Percentiles rank a stretch among this genome's conserved stretches.
phyloP scores from a whole-genome alignment of 2,329 filamentous ascomycete species.

The Neophaeococcomyces aloes region DNA sequence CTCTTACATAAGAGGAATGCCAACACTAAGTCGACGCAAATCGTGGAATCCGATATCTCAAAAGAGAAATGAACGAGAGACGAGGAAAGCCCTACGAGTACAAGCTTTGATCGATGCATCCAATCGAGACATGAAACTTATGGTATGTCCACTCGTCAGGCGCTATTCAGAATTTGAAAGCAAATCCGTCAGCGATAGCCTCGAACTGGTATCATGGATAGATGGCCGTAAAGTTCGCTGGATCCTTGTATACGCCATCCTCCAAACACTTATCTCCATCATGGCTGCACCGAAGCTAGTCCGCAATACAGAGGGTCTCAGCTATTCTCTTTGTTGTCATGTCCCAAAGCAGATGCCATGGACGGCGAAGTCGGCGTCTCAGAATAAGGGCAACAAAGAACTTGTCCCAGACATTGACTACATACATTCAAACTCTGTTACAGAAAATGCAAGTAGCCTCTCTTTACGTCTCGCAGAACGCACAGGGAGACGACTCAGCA shows the following conservation, averaged over 20 bases:
- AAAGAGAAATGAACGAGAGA: conserved; percentile 15
- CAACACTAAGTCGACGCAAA: conserved; percentile 11
- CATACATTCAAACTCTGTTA: conserved; percentile 6
- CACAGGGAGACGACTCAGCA: conserved; percentile 4
- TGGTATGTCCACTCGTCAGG: conserved; percentile 46
- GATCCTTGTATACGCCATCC: conserved; percentile 62
- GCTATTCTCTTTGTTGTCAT: conserved; percentile 49
- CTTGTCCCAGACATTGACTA: conserved; percentile 8
- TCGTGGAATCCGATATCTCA: conserved; percentile 20
- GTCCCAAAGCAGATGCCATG: conserved; percentile 22
- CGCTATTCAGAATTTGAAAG: conserved; percentile 63
- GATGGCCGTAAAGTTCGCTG: conserved; percentile 70
- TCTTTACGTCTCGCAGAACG: neutral
- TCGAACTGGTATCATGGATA: conserved; percentile 47
- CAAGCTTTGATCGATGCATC: conserved; percentile 18
- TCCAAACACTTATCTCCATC: conserved; percentile 60
- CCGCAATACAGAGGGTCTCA: conserved; percentile 43
- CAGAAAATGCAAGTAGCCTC: neutral
- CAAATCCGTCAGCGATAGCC: conserved; percentile 45
- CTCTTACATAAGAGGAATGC: neutral
- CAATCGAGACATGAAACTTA: conserved; percentile 22
- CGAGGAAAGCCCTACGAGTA: conserved; percentile 13
- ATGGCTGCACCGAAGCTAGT: conserved; percentile 54
- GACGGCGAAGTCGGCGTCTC: neutral
- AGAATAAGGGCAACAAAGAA: conserved; percentile 2